phyloP scores from a whole-genome alignment of 441 rosid genomes.

The Erodium moschatum region DNA sequence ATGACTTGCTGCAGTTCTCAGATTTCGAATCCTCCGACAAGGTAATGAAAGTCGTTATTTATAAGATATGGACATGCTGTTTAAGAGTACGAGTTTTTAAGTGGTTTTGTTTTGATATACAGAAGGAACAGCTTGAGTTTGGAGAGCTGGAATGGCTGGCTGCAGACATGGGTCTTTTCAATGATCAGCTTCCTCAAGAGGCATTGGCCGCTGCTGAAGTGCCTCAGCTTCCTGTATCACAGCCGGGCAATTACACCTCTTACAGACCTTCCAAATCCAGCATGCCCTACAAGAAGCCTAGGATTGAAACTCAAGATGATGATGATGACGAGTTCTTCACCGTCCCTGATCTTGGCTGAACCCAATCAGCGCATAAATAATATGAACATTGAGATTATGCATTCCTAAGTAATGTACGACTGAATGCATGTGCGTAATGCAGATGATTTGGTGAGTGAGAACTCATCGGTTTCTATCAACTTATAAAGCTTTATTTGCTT shows the following conservation, averaged over 20 bases:
- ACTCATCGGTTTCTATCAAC: no score
- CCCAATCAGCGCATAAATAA: background rate
- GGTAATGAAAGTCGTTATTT: conserved; percentile 31
- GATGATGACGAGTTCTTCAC: conserved; percentile 60
- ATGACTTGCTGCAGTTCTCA: conserved; percentile 59
- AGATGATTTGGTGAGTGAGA: no score
- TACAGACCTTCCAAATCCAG: conserved; percentile 40
- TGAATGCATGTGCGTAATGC: no score
- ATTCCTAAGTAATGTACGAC: no score
- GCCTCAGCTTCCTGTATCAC: conserved; percentile 58
- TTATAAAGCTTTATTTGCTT: background rate
- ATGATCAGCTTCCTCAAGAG: conserved; percentile 55
- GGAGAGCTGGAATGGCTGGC: conserved; percentile 74
- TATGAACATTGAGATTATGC: no score
- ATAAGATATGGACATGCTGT: background rate
- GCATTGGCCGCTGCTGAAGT: conserved; percentile 61
- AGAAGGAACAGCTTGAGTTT: conserved; percentile 54
- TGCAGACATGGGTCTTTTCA: conserved; percentile 57
- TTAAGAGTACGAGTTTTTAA: background rate
- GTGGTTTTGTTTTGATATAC: conserved; percentile 12
- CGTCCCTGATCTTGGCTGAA: conserved; percentile 85
- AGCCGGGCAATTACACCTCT: conserved; percentile 25
- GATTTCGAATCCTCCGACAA: conserved; percentile 56
- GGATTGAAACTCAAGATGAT: conserved; percentile 36
- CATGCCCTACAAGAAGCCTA: conserved; percentile 68